Percentiles rank a stretch among this genome's conserved stretches.
Conservation (phyloP, 2,329 filamentous ascomycete species). For the Clarireedia paspali region DNA sequence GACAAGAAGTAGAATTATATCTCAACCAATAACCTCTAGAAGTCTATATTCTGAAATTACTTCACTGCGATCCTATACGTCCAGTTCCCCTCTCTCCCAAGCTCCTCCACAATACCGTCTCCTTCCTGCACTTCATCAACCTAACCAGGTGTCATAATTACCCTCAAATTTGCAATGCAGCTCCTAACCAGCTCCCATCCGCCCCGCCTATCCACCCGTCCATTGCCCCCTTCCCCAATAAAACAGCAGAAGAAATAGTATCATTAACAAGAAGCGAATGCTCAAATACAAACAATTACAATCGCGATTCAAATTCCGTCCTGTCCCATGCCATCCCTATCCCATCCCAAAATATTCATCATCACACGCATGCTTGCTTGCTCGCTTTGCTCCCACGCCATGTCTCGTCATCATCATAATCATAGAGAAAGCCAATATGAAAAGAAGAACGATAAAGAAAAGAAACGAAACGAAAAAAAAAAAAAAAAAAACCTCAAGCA, state of each 20-base stretch:
- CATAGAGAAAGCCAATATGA: no score
- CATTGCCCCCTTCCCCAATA: background rate
- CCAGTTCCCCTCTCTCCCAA: background rate
- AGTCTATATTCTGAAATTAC: conserved; percentile 2
- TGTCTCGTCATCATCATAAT: background rate
- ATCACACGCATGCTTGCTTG: background rate
- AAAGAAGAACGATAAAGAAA: no score
- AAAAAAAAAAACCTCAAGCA: background rate
- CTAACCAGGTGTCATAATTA: background rate
- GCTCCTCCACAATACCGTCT: background rate
- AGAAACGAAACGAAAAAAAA: no score
- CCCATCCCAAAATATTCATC: background rate
- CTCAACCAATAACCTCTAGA: conserved; percentile 2
- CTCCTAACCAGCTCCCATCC: background rate
- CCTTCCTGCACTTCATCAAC: background rate
- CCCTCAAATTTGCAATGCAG: background rate
- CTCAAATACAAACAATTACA: background rate
- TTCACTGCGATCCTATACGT: background rate
- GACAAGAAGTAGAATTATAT: background rate
- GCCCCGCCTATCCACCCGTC: background rate
- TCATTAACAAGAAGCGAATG: no score
- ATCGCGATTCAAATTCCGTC: no score
- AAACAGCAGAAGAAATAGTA: no score
- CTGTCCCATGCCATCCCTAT: no score
- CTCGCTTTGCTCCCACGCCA: background rate